Evolutionary conservation across 805 yeast species (phyloP).

Genomic region (Torulaspora gathmanii): DNA sequence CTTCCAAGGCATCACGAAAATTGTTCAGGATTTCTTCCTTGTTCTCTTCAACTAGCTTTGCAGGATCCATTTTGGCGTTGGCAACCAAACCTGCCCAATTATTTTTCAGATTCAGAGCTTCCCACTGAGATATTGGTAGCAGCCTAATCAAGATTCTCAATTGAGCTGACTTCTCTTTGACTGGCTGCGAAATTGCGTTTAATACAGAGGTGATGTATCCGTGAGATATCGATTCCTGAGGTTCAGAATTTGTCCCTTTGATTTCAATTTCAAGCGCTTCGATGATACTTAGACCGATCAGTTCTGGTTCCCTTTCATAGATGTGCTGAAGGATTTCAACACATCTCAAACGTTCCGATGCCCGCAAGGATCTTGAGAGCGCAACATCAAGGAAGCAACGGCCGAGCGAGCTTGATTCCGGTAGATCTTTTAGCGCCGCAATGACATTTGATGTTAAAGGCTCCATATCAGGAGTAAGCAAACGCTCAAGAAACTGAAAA

Average conservation of each 20-base stretch:
- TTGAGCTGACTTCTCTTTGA: conserved; percentile 26
- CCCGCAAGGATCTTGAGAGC: conserved; percentile 39
- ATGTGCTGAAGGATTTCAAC: conserved; percentile 33
- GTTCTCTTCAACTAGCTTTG: conserved; percentile 42
- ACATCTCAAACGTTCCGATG: conserved; percentile 37
- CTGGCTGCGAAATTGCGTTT: conserved; percentile 36
- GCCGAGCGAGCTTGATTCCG: conserved; percentile 35
- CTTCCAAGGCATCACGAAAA: conserved; percentile 20
- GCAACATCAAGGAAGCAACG: conserved; percentile 47
- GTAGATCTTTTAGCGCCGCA: conserved; percentile 12
- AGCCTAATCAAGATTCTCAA: conserved; percentile 38
- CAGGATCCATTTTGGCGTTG: conserved; percentile 60
- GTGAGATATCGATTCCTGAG: conserved; percentile 25
- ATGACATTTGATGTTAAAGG: conserved; percentile 11
- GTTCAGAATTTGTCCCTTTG: conserved; percentile 15
- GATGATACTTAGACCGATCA: conserved; percentile 44
- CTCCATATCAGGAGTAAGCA: conserved; percentile 8
- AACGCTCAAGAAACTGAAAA: conserved; percentile 20
- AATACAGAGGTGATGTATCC: conserved; percentile 38
- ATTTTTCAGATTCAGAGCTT: conserved; percentile 37
- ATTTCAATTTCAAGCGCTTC: conserved; percentile 39
- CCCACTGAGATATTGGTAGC: conserved; percentile 45
- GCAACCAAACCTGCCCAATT: conserved; percentile 80
- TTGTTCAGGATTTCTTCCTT: conserved; percentile 21
- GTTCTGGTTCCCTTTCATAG: conserved; percentile 36